Evolutionary conservation across 140 eudicot genomes (phyloP), one percentile per base, ranked within the genome.

Genomic region (Erigeron philadelphicus): DNA sequence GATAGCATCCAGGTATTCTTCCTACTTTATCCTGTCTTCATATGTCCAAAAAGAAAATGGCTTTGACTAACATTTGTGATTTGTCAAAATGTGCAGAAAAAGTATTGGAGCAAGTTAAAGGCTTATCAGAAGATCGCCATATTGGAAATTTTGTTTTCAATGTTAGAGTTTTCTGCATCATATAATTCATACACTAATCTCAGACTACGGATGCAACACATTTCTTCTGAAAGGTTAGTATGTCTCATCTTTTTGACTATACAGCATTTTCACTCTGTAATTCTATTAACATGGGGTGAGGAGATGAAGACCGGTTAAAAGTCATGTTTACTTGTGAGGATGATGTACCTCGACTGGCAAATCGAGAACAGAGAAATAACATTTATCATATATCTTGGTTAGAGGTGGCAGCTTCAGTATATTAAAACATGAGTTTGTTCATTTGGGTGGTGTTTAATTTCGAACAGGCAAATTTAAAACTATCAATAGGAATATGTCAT

Each of bases 131-230:
- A 87, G 86, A 82, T 89, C 21, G 71, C 87, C 52, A 60, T 93
- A 19, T 83, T 93, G 94, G 98, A 93, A 67, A 89, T 89, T 55
- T 84, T 89, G 78, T 83, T 89, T 78, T 89, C 98, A 7, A 79
- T 81, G 63, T 69, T 93, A 68, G 98, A 93, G 79, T 93, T 93
- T 83, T 90, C 98, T 67, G 86, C 98, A 61, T 89, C 98, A 13
- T 93, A 93, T 86, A 93, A 93, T 66, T 89, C 98, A 4, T 93
- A 81, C 81, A 61, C 95, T 19, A 93, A 89, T 75, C 96, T 93
- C 72, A 84, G 95, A 82, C 61, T 80, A 82, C 89, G 98, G 44
- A 89, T 93, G 95, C 93, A 81, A 70, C 98, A 85, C 74, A 81
- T 83, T 56, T 79, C 98, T 64, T 71, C 89, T 50, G 98, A 93